Evolutionary conservation across 2,329 filamentous ascomycete species (phyloP), one percentile per base, ranked within the genome.

Genomic region (Aspergillus viridinutans): DNA sequence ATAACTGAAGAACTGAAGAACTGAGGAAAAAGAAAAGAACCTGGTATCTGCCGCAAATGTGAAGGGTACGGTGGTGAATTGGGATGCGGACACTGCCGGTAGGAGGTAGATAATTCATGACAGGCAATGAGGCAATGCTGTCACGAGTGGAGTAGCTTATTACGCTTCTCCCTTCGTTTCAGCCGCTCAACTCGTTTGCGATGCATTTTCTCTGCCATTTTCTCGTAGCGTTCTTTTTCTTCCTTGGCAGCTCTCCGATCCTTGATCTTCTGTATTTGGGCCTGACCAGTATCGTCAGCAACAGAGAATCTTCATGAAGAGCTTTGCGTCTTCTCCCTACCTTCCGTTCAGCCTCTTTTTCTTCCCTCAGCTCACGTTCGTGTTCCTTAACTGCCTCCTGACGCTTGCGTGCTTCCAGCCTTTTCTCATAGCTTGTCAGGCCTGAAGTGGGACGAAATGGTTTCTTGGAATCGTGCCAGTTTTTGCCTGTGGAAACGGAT

Each of bases 121-220:
- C 48, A 61, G 56, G 43, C 32, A 32, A 23, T 52, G 29, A 57
- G 28, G 12, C 43, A n/a, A 53, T 20, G 32, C 52, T 26, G 28
- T 76, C 62, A 79, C 32, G 76, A 78, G 61, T 73, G 76, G 54
- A 79, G 69, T 55, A 79, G 54, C 66, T 78, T 79, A 66, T 79
- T 99, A 72, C 94, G 86, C 87, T 97, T 97, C 81, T 99, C 94
- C 76, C 91, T 90, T 71, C 92, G 85, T 86, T 92, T 96, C 75
- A 96, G 77, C 67, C 94, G 85, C 78, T 99, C 94, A 12, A 97
- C 88, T 60, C 92, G 84, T 83, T 96, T 97, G 76, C 85, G 86
- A 79, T 97, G 93, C 94, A 99, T 97, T 80, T 94, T 97, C 78
- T 92, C 90, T 21, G 92, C 93, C 85, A 99, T 85, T 80, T 92